These are phyloP conservation scores for Guadua angustifolia DNA, from an alignment of 176 grass and related monocot species.

Conservation along the genomic window DNA sequence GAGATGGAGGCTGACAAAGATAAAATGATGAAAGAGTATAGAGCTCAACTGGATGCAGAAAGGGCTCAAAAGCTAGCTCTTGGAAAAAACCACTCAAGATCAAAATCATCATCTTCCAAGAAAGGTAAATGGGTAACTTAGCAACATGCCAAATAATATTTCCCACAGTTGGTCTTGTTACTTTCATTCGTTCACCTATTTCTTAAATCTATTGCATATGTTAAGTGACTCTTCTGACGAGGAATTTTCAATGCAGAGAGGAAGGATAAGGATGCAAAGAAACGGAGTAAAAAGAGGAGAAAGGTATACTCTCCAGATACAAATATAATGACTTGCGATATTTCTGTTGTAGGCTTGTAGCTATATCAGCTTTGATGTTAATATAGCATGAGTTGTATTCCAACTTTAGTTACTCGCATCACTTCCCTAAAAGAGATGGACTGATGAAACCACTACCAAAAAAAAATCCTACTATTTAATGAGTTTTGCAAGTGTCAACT, in stretches of 20 bases:
- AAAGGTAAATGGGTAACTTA: slow-evolving; percentile 61
- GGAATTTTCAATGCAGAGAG: slow-evolving; percentile 66
- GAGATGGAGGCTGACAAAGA: slow-evolving; percentile 97
- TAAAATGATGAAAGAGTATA: slow-evolving; percentile 99
- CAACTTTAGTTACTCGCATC: background rate
- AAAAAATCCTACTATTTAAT: background rate
- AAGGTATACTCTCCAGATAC: slow-evolving; percentile 58
- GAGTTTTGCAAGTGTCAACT: slow-evolving; percentile 6
- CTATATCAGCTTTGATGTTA: slow-evolving; percentile 21
- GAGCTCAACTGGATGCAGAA: slow-evolving; percentile 98
- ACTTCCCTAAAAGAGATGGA: slow-evolving; percentile 9
- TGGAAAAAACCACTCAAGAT: slow-evolving; percentile 63
- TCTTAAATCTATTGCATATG: slow-evolving; percentile 37
- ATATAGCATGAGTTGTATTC: background rate
- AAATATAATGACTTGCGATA: background rate
- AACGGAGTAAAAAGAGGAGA: slow-evolving; percentile 80
- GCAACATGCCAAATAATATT: slow-evolving; percentile 5
- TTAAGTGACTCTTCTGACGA: slow-evolving; percentile 42
- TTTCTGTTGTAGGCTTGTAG: slow-evolving; percentile 9
- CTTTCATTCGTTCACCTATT: background rate
- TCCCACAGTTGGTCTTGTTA: background rate
- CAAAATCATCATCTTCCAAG: slow-evolving; percentile 68
- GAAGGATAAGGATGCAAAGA: slow-evolving; percentile 88
- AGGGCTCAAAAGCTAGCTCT: slow-evolving; percentile 79
- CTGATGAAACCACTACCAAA: background rate